Conservation (phyloP, 2,329 filamentous ascomycete species). For the Annulohypoxylon truncatum region DNA sequence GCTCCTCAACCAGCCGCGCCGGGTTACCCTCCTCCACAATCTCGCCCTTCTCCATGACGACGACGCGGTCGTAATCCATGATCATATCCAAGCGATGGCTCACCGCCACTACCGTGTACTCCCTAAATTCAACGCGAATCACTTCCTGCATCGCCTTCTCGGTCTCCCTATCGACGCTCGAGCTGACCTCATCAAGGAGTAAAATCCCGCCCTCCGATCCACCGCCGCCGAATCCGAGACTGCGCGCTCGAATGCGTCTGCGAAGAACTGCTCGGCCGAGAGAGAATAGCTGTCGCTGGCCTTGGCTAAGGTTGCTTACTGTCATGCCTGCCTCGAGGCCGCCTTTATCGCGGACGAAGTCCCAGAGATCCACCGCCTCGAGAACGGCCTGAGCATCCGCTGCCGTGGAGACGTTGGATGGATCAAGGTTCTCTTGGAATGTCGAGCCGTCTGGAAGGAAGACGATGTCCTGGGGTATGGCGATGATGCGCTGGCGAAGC, state of each 20-base stretch:
- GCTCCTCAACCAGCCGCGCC: conserved; percentile 27
- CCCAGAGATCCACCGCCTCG: conserved; percentile 41
- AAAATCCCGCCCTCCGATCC: conserved; percentile 45
- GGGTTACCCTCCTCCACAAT: conserved; percentile 55
- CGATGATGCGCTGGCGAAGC: conserved; percentile 55
- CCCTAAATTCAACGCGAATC: conserved; percentile 43
- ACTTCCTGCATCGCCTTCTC: conserved; percentile 45
- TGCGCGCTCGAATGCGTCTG: conserved; percentile 41
- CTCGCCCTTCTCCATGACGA: conserved; percentile 60
- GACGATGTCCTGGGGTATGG: conserved; percentile 57
- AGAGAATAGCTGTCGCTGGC: conserved; percentile 55
- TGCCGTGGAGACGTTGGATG: conserved; percentile 36
- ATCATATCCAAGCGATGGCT: conserved; percentile 54
- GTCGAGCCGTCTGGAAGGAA: conserved; percentile 55
- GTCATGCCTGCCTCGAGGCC: conserved; percentile 52
- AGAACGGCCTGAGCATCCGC: conserved; percentile 43
- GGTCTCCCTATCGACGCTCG: conserved; percentile 48
- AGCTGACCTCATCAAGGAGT: conserved; percentile 51
- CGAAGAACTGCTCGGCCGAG: conserved; percentile 46
- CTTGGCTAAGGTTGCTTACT: conserved; percentile 59
- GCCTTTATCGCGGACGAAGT: conserved; percentile 42
- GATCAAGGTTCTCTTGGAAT: conserved; percentile 52
- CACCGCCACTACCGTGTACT: conserved; percentile 61
- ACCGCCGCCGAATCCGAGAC: conserved; percentile 37
- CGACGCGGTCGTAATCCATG: conserved; percentile 61